These are phyloP conservation scores for Pythium chondricola DNA, from an alignment of 352 stramenopile genomes.

Conservation along the genomic window DNA sequence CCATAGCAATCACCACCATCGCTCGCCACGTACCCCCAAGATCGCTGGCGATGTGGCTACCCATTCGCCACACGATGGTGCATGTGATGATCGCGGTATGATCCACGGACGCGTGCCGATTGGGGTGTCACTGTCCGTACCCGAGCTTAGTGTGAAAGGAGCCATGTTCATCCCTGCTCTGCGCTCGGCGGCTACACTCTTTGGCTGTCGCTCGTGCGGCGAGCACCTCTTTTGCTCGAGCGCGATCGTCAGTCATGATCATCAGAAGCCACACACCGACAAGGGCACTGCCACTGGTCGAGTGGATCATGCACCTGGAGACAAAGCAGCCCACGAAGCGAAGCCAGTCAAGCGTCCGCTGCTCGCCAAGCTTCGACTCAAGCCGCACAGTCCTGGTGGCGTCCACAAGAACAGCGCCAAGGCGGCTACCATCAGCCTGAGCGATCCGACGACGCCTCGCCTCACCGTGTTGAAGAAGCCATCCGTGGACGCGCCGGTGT, in stretches of 20 bases:
- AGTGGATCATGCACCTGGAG: neutral
- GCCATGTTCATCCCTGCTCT: constrained; percentile 60
- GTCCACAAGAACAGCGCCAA: neutral
- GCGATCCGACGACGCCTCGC: constrained; percentile 2
- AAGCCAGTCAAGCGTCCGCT: constrained; percentile 30
- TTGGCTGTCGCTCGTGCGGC: constrained; percentile 51
- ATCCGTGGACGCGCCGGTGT: neutral
- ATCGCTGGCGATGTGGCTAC: neutral
- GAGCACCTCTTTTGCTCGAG: constrained; percentile 60
- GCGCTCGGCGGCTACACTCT: constrained; percentile 65
- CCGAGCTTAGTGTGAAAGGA: constrained; percentile 4
- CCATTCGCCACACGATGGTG: neutral
- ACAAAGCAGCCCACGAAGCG: neutral
- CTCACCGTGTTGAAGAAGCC: constrained; percentile 1
- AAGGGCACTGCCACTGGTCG: neutral
- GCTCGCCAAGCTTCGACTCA: constrained; percentile 45
- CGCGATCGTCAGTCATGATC: constrained; percentile 33
- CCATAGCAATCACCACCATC: constrained; percentile 37
- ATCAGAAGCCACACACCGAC: neutral
- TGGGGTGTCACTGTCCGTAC: constrained; percentile 48
- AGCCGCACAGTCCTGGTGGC: constrained; percentile 29
- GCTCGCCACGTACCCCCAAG: constrained; percentile 1
- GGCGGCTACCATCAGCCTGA: neutral
- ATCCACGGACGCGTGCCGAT: constrained; percentile 42
- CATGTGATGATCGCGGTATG: constrained; percentile 56